Base-by-base conservation (phyloP, 768 basidiomycete genomes). In the Agaricus subrufescens region DNA sequence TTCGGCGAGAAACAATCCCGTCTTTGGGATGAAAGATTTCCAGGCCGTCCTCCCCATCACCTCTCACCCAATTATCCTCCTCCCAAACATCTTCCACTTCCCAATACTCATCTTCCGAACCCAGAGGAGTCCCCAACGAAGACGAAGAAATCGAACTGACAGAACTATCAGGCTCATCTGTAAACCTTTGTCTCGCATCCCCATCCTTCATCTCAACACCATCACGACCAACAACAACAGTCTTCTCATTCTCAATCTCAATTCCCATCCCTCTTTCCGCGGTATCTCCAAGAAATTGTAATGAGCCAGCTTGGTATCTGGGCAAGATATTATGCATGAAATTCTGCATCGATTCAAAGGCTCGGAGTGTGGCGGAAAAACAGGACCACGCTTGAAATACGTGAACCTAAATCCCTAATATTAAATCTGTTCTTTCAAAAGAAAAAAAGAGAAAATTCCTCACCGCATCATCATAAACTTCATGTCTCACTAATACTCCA, bases 331-430 rank as follows among this genome's bases (percentile, higher is more conserved):
- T 73, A 46, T 78, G 77, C 31, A 89, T 83, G 65, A 91, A 93
- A 57, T 84, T 76, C 30, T 81, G 79, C 68, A 87, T 88, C 4
- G 87, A 86, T 49, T 77, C 60, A 67, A 89, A 90, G 3, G 91
- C 84, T 44, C 80, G 80, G n/a, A 72, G 77, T 27, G 87, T 71
- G 3, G 82, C 75, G 8, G 83, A 77, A 23, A 91, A 75, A 68
- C 92, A 96, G 0, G 91, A 89, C 62, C 91, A 90, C 14, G 85
- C 78, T 67, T 96, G 94, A 67, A 98, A 98, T 11, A 96, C 90
- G 62, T 98, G 94, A 11, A 94, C 80, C 89, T 91, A 61, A 14
- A 46, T 26, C 54, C 44, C 51, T 19, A 14, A 27, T 34, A 8
- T 44, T 29, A 38, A 27, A 51, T 14, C 40, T 19, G 7, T 29